Conservation (phyloP, 176 grass and related monocot species). For the Zea mays region DNA sequence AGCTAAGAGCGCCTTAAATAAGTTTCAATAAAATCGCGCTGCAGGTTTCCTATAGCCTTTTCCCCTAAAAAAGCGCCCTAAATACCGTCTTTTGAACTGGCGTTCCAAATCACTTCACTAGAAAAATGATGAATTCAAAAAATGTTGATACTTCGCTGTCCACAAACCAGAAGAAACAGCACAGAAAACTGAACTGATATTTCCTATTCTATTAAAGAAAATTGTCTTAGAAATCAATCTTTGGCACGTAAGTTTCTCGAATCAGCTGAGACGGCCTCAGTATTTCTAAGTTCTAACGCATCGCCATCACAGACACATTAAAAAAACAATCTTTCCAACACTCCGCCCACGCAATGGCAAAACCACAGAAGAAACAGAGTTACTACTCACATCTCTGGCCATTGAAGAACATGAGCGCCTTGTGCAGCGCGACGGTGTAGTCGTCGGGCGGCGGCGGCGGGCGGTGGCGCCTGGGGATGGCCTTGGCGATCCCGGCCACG, state of each 20-base stretch:
- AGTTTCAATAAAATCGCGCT: no score
- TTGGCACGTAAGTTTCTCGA: neutral
- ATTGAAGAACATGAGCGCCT: constrained; percentile 97
- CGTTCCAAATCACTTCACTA: neutral
- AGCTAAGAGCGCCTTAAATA: no score
- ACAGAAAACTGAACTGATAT: neutral
- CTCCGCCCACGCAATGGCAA: neutral
- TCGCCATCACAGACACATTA: neutral
- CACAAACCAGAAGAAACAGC: neutral
- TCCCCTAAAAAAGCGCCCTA: no score
- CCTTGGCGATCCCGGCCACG: constrained; percentile 70
- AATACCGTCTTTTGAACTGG: neutral
- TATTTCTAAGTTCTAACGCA: neutral
- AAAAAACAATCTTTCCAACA: neutral
- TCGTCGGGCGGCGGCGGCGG: constrained; percentile 67
- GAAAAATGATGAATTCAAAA: neutral
- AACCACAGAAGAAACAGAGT: neutral
- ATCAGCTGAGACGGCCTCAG: neutral
- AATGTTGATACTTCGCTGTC: neutral
- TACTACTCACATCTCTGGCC: constrained; percentile 80
- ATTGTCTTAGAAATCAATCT: neutral
- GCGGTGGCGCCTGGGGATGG: constrained; percentile 54
- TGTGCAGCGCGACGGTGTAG: constrained; percentile 78
- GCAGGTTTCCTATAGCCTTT: no score
- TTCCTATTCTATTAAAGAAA: neutral